A percentile compares a stretch with the other conserved stretches of the same genome.
phyloP scores from a whole-genome alignment of 768 basidiomycete species.

The Suillus occidentalis region DNA sequence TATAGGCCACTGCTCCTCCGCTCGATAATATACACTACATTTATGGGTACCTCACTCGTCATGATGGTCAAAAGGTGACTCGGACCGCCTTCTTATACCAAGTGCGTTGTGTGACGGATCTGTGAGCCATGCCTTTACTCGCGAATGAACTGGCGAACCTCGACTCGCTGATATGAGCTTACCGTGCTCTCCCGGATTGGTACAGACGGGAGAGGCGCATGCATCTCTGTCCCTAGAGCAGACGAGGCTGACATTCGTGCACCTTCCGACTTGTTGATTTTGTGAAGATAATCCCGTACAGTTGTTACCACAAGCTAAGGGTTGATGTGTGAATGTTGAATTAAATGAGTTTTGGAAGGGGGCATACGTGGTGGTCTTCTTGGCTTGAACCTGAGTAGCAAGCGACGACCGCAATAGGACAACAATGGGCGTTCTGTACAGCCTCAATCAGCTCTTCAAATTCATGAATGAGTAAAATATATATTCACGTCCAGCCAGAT shows the following conservation, averaged over 20 bases:
- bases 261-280: constrained; percentile 37
- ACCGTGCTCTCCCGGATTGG: constrained; percentile 30
- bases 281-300: constrained; percentile 69
- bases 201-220: constrained; percentile 29
- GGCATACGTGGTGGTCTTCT: constrained; percentile 74
- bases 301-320: constrained; percentile 61
- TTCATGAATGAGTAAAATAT: background rate
- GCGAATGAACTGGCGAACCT: constrained; percentile 27
- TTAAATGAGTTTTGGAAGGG: constrained; percentile 6
- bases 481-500: constrained; percentile 74
- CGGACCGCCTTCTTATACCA: constrained; percentile 38
- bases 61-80: constrained; percentile 43
- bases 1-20: background rate
- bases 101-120: constrained; percentile 28
- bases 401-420: constrained; percentile 75
- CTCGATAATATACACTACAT: constrained; percentile 22
- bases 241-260: constrained; percentile 27
- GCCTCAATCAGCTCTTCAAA: constrained; percentile 8
- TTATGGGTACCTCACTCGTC: constrained; percentile 22
- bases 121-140: constrained; percentile 33
- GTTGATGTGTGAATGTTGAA: background rate
- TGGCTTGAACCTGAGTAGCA: constrained; percentile 81
- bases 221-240: constrained; percentile 26
- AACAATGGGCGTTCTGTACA: constrained; percentile 73
- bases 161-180: constrained; percentile 26